Conservation (phyloP, 306 rosid genomes). For the Albizia julibrissin region DNA sequence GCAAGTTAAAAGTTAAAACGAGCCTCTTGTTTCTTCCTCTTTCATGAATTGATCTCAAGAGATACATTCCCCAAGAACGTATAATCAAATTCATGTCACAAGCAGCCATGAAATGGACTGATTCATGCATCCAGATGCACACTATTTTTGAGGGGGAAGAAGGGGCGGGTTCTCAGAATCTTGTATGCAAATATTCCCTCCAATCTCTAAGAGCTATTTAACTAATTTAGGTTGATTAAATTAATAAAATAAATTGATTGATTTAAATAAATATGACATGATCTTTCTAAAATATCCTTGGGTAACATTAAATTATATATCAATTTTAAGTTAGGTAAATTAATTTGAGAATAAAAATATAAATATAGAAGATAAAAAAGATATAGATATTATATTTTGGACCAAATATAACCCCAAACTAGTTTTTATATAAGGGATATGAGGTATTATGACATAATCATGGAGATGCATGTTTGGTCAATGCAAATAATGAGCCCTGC, state of each 20-base stretch:
- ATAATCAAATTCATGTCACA: not conserved
- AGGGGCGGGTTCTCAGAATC: not conserved
- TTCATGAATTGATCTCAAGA: not conserved
- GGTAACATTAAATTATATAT: too few species aligned
- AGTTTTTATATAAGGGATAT: too few species aligned
- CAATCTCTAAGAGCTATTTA: too few species aligned
- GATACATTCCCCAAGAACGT: not conserved
- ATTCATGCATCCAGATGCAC: slow-evolving; percentile 11
- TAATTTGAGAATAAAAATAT: too few species aligned
- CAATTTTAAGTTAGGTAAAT: too few species aligned
- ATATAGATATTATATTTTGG: too few species aligned
- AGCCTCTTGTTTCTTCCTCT: not conserved
- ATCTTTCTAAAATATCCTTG: not conserved
- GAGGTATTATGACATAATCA: not conserved
- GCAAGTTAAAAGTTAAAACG: not conserved
- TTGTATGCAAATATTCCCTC: not conserved
- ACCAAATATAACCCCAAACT: too few species aligned
- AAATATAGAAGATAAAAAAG: too few species aligned
- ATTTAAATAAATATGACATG: too few species aligned
- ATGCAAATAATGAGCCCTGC: slow-evolving; percentile 33
- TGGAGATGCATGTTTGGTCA: not conserved
- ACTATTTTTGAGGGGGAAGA: not conserved
- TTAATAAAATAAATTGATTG: too few species aligned
- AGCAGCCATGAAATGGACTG: not conserved
- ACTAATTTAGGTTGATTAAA: not conserved